These are phyloP conservation scores for Dendrobium officinale DNA, from an alignment of 106 monocot genomes.

Conservation along the genomic window DNA sequence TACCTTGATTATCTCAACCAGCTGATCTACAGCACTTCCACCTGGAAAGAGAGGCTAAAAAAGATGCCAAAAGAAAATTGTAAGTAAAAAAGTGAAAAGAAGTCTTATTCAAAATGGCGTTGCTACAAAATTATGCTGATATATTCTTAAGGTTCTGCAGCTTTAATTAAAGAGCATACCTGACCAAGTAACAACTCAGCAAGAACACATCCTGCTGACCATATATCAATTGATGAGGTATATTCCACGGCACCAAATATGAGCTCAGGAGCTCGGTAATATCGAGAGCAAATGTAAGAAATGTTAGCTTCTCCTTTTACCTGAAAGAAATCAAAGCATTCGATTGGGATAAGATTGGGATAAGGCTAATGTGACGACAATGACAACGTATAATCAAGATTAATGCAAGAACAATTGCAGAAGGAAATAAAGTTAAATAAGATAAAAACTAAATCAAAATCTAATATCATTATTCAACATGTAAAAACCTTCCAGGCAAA, in stretches of 20 bases:
- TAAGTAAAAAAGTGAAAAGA: background rate
- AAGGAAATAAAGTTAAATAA: background rate
- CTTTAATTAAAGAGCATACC: slow-evolving; percentile 19
- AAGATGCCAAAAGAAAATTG: background rate
- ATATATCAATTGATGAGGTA: slow-evolving; percentile 89
- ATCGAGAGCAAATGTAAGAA: slow-evolving; percentile 95
- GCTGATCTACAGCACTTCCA: slow-evolving; percentile 80
- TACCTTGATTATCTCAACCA: slow-evolving; percentile 96
- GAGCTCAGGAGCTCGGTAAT: slow-evolving; percentile 94
- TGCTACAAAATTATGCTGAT: background rate
- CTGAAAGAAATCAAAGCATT: slow-evolving; percentile 22
- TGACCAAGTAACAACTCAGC: slow-evolving; percentile 96
- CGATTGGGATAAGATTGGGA: slow-evolving; percentile 3
- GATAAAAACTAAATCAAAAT: background rate
- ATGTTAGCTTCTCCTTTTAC: slow-evolving; percentile 95
- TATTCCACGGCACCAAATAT: slow-evolving; percentile 95
- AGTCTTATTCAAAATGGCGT: background rate
- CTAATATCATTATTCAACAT: background rate
- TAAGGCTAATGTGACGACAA: background rate
- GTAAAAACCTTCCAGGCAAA: background rate
- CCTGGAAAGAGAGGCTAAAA: slow-evolving; percentile 83
- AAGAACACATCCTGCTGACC: slow-evolving; percentile 98
- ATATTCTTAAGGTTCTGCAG: background rate
- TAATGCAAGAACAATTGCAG: background rate
- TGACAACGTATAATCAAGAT: background rate